A percentile compares a stretch with the other conserved stretches of the same genome.
Conservation (phyloP, 2,329 filamentous ascomycete genomes). For the Epicoccum sorghinum region DNA sequence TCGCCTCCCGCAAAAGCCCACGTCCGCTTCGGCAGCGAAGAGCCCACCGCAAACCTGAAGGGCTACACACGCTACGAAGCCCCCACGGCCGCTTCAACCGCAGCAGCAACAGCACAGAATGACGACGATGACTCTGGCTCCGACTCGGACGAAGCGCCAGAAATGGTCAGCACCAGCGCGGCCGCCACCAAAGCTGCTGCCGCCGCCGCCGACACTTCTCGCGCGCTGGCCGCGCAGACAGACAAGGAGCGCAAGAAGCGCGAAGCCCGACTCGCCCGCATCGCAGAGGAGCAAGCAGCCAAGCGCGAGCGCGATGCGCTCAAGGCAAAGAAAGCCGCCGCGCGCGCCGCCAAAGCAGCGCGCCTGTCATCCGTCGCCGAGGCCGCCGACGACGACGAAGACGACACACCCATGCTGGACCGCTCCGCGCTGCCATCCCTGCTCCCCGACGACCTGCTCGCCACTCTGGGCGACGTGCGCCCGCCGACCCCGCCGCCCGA, state of each 20-base stretch:
- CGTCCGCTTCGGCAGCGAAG: conserved; percentile 46
- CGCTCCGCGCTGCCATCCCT: conserved; percentile 51
- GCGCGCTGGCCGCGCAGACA: conserved; percentile 37
- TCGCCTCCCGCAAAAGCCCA: conserved; percentile 28
- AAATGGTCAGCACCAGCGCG: conserved; percentile 42
- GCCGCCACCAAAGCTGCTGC: conserved; percentile 35
- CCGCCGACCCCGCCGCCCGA: conserved; percentile 53
- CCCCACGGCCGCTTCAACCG: neutral
- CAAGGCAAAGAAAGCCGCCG: conserved; percentile 40
- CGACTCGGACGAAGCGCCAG: conserved; percentile 49
- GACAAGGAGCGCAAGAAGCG: conserved; percentile 39
- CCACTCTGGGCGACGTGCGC: conserved; percentile 51
- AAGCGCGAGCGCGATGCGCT: conserved; percentile 40
- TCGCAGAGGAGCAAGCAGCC: conserved; percentile 40
- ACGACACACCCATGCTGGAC: neutral
- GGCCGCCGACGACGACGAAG: conserved; percentile 3
- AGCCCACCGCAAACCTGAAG: conserved; percentile 30
- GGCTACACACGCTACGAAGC: conserved; percentile 21
- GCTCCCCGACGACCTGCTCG: conserved; percentile 59
- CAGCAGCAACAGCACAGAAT: neutral
- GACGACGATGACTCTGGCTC: conserved; percentile 34
- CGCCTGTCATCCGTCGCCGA: conserved; percentile 6
- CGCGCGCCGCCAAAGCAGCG: conserved; percentile 38
- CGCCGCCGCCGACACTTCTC: conserved; percentile 35
- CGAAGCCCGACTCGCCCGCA: conserved; percentile 27